Evolutionary conservation across 2,329 filamentous ascomycete genomes (phyloP).

Genomic region (Lojkania enalia): DNA sequence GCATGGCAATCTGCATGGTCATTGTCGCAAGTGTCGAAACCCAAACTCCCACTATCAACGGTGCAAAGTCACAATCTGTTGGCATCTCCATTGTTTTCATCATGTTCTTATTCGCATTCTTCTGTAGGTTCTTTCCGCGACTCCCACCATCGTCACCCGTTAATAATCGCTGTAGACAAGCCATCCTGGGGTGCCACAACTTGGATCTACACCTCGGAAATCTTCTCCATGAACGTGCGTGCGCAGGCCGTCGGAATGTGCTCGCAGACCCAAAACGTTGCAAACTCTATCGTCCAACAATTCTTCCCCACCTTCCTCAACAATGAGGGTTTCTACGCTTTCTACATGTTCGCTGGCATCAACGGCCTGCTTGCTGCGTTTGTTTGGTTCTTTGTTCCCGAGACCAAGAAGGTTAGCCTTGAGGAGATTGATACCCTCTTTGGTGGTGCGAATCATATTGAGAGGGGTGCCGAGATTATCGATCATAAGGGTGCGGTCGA

Average conservation of each 20-base stretch:
- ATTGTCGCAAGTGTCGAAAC: conserved; percentile 63
- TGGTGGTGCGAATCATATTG: conserved; percentile 60
- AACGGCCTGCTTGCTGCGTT: conserved; percentile 47
- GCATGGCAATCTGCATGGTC: conserved; percentile 72
- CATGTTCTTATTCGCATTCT: conserved; percentile 67
- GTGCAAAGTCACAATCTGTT: conserved; percentile 61
- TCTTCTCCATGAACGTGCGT: conserved; percentile 73
- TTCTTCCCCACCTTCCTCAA: conserved; percentile 70
- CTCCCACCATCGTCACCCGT: conserved; percentile 14
- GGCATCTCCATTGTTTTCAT: conserved; percentile 71
- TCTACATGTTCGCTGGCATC: conserved; percentile 59
- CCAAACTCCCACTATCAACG: conserved; percentile 58
- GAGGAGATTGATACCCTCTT: conserved; percentile 62
- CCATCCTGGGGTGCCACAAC: conserved; percentile 70
- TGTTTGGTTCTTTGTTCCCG: conserved; percentile 49
- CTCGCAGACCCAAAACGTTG: conserved; percentile 60
- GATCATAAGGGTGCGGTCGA: conserved; percentile 42
- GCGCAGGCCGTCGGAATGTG: conserved; percentile 72
- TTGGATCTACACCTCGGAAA: conserved; percentile 72
- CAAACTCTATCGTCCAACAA: conserved; percentile 69
- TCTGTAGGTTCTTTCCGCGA: conserved; percentile 49
- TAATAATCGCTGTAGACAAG: conserved; percentile 55
- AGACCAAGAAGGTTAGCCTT: conserved; percentile 52
- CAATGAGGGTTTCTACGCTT: conserved; percentile 60
- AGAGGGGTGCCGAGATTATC: conserved; percentile 57